Evolutionary conservation across 805 yeast genomes (phyloP).

Genomic region (Saturnispora sekii): DNA sequence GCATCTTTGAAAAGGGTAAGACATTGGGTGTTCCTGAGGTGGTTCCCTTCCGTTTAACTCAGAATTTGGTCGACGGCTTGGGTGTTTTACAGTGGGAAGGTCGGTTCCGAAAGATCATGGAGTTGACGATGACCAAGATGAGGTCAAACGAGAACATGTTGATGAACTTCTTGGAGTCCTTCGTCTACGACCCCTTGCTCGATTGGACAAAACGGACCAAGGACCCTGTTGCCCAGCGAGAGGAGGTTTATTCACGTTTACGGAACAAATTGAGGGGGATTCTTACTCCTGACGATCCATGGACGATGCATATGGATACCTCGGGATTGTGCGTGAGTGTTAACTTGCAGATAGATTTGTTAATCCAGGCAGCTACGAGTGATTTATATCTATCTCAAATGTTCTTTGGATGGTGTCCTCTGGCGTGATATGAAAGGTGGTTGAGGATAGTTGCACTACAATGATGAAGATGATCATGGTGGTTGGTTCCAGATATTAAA

Average conservation of each 20-base stretch:
- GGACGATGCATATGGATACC: constrained; percentile 28
- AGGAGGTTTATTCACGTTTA: constrained; percentile 57
- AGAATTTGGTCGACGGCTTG: constrained; percentile 75
- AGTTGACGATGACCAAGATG: constrained; percentile 65
- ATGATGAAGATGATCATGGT: no score
- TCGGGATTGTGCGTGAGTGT: constrained; percentile 77
- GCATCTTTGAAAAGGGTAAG: constrained; percentile 81
- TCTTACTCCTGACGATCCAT: constrained; percentile 50
- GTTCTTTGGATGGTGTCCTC: constrained; percentile 93
- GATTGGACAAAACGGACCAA: constrained; percentile 48
- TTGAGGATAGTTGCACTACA: no score
- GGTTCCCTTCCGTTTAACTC: constrained; percentile 89
- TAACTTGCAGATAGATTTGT: constrained; percentile 84
- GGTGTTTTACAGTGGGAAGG: constrained; percentile 91
- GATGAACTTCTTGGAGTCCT: constrained; percentile 86
- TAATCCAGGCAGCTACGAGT: constrained; percentile 75
- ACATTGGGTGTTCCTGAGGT: constrained; percentile 74
- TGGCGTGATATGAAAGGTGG: constrained; percentile 15
- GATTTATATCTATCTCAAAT: constrained; percentile 63
- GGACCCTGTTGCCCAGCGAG: constrained; percentile 24
- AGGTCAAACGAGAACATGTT: constrained; percentile 73
- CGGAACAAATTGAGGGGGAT: constrained; percentile 79
- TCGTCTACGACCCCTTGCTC: constrained; percentile 84
- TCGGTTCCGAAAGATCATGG: constrained; percentile 74
- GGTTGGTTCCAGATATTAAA: no score